A percentile compares a stretch with the other conserved stretches of the same genome.
These are phyloP conservation scores for Rehmannia glutinosa DNA, from an alignment of 257 asterid genomes.

Conservation along the genomic window DNA sequence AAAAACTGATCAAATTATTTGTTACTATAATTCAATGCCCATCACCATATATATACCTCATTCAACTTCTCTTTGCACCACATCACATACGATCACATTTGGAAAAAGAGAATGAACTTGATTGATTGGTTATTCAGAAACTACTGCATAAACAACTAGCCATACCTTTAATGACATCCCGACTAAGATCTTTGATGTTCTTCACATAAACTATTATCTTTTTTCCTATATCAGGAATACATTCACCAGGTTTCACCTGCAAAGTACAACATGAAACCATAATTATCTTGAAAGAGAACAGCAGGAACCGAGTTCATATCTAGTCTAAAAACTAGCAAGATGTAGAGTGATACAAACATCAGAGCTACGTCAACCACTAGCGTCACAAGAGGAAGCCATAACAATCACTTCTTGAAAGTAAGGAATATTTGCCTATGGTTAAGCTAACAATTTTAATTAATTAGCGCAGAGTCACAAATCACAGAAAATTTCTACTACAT, in stretches of 20 bases:
- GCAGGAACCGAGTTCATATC: not conserved
- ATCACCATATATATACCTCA: conserved; percentile 50
- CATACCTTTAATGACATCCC: conserved; percentile 94
- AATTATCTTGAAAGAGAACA: not conserved
- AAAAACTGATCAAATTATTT: too few relatives aligned
- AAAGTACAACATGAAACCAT: conserved; percentile 18
- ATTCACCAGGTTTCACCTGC: conserved; percentile 92
- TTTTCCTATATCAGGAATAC: conserved; percentile 81
- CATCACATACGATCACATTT: conserved; percentile 37
- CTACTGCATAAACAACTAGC: not conserved
- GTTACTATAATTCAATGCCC: too few relatives aligned
- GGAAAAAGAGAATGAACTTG: not conserved
- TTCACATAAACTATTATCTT: conserved; percentile 60
- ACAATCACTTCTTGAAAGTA: conserved; percentile 92
- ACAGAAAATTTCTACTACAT: not conserved
- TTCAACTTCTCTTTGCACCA: conserved; percentile 95
- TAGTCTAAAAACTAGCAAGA: not conserved
- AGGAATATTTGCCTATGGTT: conserved; percentile 70
- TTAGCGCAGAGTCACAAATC: not conserved
- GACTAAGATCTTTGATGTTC: conserved; percentile 70
- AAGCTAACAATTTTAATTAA: conserved; percentile 38
- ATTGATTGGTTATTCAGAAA: not conserved
- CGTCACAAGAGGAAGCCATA: conserved; percentile 89
- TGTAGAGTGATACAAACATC: conserved; percentile 51
- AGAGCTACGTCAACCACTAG: conserved; percentile 89